These are phyloP conservation scores for Neofusicoccum umdonicola DNA, from an alignment of 2,329 filamentous ascomycete genomes.

Conservation along the genomic window DNA sequence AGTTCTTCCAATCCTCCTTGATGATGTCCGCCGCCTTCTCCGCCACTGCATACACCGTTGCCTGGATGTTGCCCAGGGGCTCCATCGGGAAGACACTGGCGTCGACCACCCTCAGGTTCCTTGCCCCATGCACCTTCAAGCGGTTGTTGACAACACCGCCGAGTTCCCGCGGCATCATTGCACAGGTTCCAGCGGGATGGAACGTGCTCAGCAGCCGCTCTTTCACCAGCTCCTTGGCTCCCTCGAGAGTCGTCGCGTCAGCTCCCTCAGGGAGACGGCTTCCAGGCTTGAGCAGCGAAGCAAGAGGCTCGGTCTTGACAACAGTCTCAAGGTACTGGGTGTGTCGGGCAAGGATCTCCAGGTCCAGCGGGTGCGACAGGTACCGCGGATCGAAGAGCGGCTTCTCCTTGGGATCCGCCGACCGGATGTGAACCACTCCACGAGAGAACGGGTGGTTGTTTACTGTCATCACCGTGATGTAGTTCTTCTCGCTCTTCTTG, in stretches of 20 bases:
- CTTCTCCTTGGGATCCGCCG: conserved; percentile 28
- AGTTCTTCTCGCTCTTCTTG: conserved; percentile 24
- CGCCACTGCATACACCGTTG: conserved; percentile 12
- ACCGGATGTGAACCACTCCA: conserved; percentile 33
- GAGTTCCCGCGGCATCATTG: conserved; percentile 27
- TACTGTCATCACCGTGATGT: conserved; percentile 27
- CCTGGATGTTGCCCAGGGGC: conserved; percentile 14
- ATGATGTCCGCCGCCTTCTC: conserved; percentile 30
- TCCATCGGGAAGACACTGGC: conserved; percentile 19
- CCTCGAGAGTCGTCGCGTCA: conserved; percentile 1
- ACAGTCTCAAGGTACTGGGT: conserved; percentile 36
- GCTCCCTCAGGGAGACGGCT: conserved; percentile 19
- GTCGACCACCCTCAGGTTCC: conserved; percentile 19
- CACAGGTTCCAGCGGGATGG: conserved; percentile 32
- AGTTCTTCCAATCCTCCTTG: conserved; percentile 17
- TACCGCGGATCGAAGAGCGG: conserved; percentile 43
- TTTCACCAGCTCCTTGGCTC: conserved; percentile 22
- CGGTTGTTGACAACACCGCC: conserved; percentile 30
- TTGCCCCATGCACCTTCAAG: conserved; percentile 27
- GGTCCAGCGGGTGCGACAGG: conserved; percentile 44
- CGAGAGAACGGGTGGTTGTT: conserved; percentile 32
- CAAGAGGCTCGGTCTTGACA: conserved; percentile 32
- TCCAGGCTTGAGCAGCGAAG: conserved; percentile 31
- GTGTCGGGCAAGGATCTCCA: conserved; percentile 40
- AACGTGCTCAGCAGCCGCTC: conserved; percentile 30